Conservation (phyloP, 2,329 filamentous ascomycete species). For the Xylaria sp. region DNA sequence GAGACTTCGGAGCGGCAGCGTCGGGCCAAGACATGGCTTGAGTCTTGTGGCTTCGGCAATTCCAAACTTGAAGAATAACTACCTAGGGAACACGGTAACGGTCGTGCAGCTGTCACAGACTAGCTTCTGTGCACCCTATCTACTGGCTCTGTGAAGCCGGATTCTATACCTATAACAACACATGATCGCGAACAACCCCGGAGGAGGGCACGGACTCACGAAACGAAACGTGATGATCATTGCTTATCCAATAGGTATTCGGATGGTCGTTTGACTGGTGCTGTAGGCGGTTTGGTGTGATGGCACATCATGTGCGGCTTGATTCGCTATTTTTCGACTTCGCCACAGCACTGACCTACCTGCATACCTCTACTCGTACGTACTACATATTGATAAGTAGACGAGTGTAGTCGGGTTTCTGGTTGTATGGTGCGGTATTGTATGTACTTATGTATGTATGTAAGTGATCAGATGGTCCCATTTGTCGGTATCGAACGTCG, state of each 20-base stretch:
- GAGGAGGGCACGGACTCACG: background rate
- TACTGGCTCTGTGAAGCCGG: background rate
- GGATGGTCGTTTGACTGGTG: background rate
- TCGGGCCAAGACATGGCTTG: constrained; percentile 4
- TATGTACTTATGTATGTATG: background rate
- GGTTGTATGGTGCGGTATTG: background rate
- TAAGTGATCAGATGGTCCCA: constrained; percentile 19
- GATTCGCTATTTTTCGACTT: constrained; percentile 4
- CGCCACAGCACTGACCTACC: constrained; percentile 2
- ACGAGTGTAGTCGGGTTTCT: background rate
- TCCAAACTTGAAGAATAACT: background rate
- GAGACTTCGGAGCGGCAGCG: too few relatives aligned
- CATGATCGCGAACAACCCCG: background rate
- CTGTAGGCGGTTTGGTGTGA: constrained; percentile 11
- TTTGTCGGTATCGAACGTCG: constrained; percentile 10
- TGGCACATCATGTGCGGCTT: background rate
- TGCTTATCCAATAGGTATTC: constrained; percentile 6
- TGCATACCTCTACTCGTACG: background rate
- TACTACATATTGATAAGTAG: background rate
- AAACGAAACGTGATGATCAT: background rate
- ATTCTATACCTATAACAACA: background rate
- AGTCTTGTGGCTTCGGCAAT: constrained; percentile 11
- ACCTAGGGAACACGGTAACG: background rate
- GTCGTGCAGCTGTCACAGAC: background rate
- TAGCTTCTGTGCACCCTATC: background rate